Percentiles rank a stretch among this genome's conserved stretches.
phyloP scores from a whole-genome alignment of 139 green algal genomes.

The Coccomyxa sp. region DNA sequence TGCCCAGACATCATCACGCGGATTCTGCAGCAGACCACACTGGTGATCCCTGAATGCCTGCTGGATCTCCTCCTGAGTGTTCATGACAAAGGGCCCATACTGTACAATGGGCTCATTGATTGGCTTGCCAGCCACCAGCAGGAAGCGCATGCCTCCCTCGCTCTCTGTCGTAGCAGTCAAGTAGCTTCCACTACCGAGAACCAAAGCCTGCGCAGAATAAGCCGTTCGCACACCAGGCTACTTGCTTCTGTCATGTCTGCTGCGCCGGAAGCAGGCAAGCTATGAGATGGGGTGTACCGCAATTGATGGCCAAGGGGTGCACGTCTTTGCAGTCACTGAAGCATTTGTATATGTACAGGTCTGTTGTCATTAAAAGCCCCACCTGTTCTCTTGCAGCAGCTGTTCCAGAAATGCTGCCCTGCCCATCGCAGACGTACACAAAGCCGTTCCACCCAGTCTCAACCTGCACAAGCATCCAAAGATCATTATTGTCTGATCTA shows the following conservation, averaged over 20 bases:
- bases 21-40: slow-evolving; percentile 63
- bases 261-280: neutral
- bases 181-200: slow-evolving; percentile 20
- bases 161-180: slow-evolving; percentile 20
- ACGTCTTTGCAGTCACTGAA: neutral
- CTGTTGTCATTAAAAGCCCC: neutral
- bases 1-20: slow-evolving; percentile 69
- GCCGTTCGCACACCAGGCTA: neutral
- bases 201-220: slow-evolving; percentile 3
- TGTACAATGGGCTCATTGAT: slow-evolving; percentile 88
- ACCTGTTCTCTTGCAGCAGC: slow-evolving; percentile 42
- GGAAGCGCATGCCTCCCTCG: slow-evolving; percentile 56
- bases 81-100: slow-evolving; percentile 81
- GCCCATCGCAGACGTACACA: slow-evolving; percentile 74
- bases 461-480: slow-evolving; percentile 18
- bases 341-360: neutral
- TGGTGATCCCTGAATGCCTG: slow-evolving; percentile 76
- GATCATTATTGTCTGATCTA: neutral
- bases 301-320: neutral
- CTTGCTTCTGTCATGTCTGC: neutral
- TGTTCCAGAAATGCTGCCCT: slow-evolving; percentile 53
- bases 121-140: slow-evolving; percentile 77
- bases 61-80: slow-evolving; percentile 64
- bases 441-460: slow-evolving; percentile 62
- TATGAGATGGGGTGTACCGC: neutral